Evolutionary conservation across 2,329 filamentous ascomycete species (phyloP).

Genomic region (Diaporthe caulivora): DNA sequence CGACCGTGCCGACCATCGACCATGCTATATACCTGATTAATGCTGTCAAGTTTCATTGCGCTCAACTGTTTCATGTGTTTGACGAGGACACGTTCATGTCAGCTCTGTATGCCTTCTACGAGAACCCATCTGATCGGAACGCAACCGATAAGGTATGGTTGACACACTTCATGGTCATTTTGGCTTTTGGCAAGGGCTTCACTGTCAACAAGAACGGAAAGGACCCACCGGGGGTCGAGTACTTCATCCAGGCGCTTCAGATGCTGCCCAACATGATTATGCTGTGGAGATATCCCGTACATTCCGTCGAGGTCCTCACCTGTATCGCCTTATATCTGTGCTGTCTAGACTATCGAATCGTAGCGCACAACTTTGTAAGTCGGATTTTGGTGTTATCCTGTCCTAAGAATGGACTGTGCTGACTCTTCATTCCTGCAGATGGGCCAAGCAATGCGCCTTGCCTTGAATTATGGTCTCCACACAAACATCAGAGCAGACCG

Average conservation of each 20-base stretch:
- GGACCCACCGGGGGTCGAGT: conserved; percentile 59
- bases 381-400: neutral
- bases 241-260: conserved; percentile 59
- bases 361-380: conserved; percentile 20
- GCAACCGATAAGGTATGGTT: conserved; percentile 56
- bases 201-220: conserved; percentile 53
- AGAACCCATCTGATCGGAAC: conserved; percentile 38
- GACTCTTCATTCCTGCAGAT: conserved; percentile 49
- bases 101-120: conserved; percentile 46
- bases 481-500: conserved; percentile 60
- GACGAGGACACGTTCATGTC: conserved; percentile 65
- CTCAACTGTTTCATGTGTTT: conserved; percentile 66
- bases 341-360: conserved; percentile 16
- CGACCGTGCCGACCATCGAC: conserved; percentile 63
- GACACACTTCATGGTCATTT: conserved; percentile 65
- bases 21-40: conserved; percentile 66
- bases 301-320: conserved; percentile 58
- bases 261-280: conserved; percentile 40
- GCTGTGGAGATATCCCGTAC: conserved; percentile 23
- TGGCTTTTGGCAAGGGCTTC: conserved; percentile 68
- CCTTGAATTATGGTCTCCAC: conserved; percentile 63
- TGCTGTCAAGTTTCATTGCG: conserved; percentile 68
- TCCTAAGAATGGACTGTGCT: neutral
- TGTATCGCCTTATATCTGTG: conserved; percentile 63
- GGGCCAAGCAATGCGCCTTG: conserved; percentile 64